These are phyloP conservation scores for Benincasa hispida DNA, from an alignment of 306 rosid genomes.

Conservation along the genomic window DNA sequence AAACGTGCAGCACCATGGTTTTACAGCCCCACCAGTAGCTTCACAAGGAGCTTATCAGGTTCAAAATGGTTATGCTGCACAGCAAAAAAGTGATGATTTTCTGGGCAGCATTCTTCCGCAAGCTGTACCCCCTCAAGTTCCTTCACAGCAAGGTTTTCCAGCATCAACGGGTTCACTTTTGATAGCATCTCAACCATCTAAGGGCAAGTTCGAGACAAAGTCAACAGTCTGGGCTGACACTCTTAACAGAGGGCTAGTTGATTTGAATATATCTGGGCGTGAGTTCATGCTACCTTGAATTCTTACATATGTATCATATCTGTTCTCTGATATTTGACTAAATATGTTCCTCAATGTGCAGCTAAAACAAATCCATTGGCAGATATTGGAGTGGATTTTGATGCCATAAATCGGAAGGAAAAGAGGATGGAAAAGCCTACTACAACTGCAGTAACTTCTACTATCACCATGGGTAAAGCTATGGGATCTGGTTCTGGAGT, in stretches of 20 bases:
- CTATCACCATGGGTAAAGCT: slow-evolving; percentile 90
- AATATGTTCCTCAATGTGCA: slow-evolving; percentile 29
- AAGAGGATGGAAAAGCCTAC: slow-evolving; percentile 95
- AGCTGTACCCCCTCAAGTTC: slow-evolving; percentile 26
- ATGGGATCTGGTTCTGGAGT: slow-evolving; percentile 98
- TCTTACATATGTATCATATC: not conserved
- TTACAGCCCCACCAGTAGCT: slow-evolving; percentile 6
- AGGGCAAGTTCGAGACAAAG: slow-evolving; percentile 83
- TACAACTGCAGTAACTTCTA: slow-evolving; percentile 45
- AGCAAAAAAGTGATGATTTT: slow-evolving; percentile 28
- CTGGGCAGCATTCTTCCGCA: slow-evolving; percentile 31
- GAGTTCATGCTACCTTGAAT: slow-evolving; percentile 14
- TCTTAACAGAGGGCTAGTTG: slow-evolving; percentile 86
- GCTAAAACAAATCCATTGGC: slow-evolving; percentile 85
- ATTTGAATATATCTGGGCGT: slow-evolving; percentile 95
- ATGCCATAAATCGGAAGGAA: slow-evolving; percentile 82
- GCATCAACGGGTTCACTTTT: slow-evolving; percentile 32
- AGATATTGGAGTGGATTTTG: slow-evolving; percentile 95
- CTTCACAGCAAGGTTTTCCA: slow-evolving; percentile 33
- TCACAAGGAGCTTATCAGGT: slow-evolving; percentile 35
- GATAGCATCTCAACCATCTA: slow-evolving; percentile 43
- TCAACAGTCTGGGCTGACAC: slow-evolving; percentile 99
- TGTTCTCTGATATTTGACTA: not conserved
- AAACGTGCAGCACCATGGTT: slow-evolving; percentile 17
- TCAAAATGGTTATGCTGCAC: slow-evolving; percentile 21